Percentiles rank a stretch among this genome's conserved stretches.
Evolutionary conservation across 495 filamentous ascomycete genomes (phyloP).

Genomic region (Patellaria atrata): DNA sequence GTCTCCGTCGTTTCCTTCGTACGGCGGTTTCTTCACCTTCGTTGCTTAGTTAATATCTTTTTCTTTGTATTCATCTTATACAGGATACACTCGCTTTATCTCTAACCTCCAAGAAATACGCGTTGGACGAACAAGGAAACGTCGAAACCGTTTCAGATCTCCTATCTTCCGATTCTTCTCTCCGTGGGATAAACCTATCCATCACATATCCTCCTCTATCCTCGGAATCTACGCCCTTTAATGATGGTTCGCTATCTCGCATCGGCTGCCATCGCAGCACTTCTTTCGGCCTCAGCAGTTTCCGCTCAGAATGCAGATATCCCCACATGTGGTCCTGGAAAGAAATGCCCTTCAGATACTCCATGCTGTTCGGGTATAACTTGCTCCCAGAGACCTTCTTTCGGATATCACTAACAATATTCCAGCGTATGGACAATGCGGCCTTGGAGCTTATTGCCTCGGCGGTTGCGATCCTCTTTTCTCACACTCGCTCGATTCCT

Average conservation of each 20-base stretch:
- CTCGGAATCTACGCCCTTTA: neutral
- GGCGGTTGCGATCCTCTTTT: conserved; percentile 83
- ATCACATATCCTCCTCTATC: neutral
- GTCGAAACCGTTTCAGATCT: too few species aligned
- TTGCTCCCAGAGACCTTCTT: conserved; percentile 16
- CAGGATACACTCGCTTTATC: too few species aligned
- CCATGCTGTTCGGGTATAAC: conserved; percentile 94
- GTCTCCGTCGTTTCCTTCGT: too few species aligned
- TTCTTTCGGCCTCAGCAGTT: conserved; percentile 5
- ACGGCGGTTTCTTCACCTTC: too few species aligned
- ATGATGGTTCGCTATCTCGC: conserved; percentile 8
- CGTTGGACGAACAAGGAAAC: neutral
- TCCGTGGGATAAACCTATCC: neutral
- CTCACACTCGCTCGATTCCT: conserved; percentile 70
- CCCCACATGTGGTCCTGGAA: conserved; percentile 38
- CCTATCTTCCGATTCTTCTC: neutral
- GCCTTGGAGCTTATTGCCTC: conserved; percentile 87
- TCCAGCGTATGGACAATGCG: conserved; percentile 83
- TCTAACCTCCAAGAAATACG: too few species aligned
- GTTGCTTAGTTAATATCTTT: too few species aligned
- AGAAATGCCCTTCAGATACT: conserved; percentile 55
- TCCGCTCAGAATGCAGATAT: conserved; percentile 14
- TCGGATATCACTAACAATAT: conserved; percentile 9
- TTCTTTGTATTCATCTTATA: too few species aligned
- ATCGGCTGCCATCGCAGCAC: conserved; percentile 12